Conservation (phyloP, 306 rosid genomes). For the Sechiopsis laciniata region DNA sequence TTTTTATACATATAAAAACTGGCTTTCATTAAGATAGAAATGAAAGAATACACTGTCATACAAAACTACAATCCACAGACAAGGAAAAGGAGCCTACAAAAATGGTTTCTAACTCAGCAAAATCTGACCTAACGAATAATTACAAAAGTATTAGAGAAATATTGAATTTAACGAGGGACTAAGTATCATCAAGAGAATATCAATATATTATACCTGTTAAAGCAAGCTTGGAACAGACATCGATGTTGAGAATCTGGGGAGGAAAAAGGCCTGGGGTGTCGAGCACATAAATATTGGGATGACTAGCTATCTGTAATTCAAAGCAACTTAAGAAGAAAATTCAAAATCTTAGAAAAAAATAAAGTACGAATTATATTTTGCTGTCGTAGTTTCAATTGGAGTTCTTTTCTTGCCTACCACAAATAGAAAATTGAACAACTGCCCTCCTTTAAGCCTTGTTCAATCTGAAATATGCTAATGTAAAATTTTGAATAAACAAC, state of each 20-base stretch:
- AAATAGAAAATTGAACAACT: not conserved
- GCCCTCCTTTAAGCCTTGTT: not conserved
- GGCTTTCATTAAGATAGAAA: too few relatives aligned
- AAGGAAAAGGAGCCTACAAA: too few relatives aligned
- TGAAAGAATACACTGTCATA: too few relatives aligned
- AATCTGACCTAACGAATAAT: too few relatives aligned
- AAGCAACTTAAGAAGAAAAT: not conserved
- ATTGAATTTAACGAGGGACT: too few relatives aligned
- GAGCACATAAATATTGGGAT: constrained; percentile 72
- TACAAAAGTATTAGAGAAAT: too few relatives aligned
- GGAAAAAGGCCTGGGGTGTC: constrained; percentile 78
- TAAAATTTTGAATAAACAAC: not conserved
- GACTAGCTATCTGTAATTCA: constrained; percentile 67
- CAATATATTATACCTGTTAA: constrained; percentile 21
- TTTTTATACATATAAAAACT: too few relatives aligned
- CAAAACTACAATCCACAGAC: too few relatives aligned
- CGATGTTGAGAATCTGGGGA: constrained; percentile 46
- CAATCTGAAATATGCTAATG: not conserved
- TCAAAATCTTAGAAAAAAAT: not conserved
- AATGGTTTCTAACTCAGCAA: too few relatives aligned
- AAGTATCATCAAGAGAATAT: too few relatives aligned
- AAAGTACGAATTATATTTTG: constrained; percentile 4
- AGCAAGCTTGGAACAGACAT: constrained; percentile 55
- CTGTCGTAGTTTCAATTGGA: not conserved
- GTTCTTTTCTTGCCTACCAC: not conserved